A percentile compares a stretch with the other conserved stretches of the same genome.
phyloP scores from a whole-genome alignment of 306 rosid species.

The Cotoneaster glaucophyllus region DNA sequence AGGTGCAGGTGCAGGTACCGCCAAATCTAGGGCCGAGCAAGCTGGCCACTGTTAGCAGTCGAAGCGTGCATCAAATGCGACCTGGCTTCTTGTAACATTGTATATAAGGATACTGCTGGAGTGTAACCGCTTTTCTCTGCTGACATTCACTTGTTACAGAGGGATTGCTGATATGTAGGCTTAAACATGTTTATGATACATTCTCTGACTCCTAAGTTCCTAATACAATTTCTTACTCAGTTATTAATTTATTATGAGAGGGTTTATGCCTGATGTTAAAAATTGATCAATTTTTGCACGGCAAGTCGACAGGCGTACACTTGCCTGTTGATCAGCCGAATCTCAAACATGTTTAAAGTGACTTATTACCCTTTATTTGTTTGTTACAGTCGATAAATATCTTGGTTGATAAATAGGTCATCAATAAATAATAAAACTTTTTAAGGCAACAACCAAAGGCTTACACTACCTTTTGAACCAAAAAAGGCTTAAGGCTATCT shows the following conservation, averaged over 20 bases:
- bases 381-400: too few species aligned
- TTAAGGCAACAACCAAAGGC: neutral
- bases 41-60: constrained; percentile 24
- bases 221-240: neutral
- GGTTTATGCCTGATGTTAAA: neutral
- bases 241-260: neutral
- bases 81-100: constrained; percentile 67
- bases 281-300: neutral
- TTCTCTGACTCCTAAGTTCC: neutral
- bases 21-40: constrained; percentile 47
- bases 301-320: neutral
- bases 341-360: too few species aligned
- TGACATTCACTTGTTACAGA: neutral
- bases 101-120: constrained; percentile 33
- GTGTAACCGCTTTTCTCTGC: constrained; percentile 10
- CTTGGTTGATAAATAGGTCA: too few species aligned
- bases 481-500: too few species aligned
- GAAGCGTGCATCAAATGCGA: constrained; percentile 34
- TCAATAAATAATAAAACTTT: too few species aligned
- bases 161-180: constrained; percentile 27
- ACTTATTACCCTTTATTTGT: too few species aligned
- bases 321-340: neutral
- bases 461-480: too few species aligned
- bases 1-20: constrained; percentile 69
- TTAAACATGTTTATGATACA: neutral